These are phyloP conservation scores for Trichoderma sp. DNA, from an alignment of 2,329 filamentous ascomycete species.

Conservation along the genomic window DNA sequence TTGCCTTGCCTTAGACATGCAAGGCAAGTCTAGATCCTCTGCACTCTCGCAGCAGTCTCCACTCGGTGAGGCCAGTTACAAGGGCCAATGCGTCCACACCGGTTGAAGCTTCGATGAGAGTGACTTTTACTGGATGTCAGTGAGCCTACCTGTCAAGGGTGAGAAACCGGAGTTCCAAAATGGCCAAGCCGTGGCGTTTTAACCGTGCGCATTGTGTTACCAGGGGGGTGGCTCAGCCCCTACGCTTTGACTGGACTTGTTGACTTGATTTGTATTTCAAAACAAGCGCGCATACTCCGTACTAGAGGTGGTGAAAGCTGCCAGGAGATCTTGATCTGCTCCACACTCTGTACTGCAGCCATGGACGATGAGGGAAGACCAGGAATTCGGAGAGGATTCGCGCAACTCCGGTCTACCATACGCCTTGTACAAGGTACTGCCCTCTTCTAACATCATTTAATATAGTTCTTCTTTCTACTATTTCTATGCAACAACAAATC, in stretches of 20 bases:
- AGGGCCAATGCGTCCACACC: background rate
- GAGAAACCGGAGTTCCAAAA: background rate
- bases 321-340: background rate
- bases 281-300: background rate
- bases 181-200: background rate
- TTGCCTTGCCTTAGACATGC: background rate
- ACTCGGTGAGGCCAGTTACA: background rate
- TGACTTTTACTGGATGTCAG: background rate
- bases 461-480: background rate
- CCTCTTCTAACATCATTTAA: background rate
- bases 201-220: background rate
- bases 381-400: too few relatives aligned
- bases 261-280: background rate
- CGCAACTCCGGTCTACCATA: background rate
- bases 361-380: background rate
- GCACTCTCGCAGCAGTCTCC: background rate
- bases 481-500: background rate
- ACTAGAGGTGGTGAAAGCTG: background rate
- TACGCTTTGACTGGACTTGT: background rate
- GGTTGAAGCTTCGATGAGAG: background rate
- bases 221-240: background rate
- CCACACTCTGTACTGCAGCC: background rate
- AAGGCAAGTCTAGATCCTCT: background rate
- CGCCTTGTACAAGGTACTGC: background rate
- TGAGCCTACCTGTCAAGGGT: background rate